phyloP scores from a whole-genome alignment of 2,329 filamentous ascomycete genomes.

The Aspergillus tubingensis region DNA sequence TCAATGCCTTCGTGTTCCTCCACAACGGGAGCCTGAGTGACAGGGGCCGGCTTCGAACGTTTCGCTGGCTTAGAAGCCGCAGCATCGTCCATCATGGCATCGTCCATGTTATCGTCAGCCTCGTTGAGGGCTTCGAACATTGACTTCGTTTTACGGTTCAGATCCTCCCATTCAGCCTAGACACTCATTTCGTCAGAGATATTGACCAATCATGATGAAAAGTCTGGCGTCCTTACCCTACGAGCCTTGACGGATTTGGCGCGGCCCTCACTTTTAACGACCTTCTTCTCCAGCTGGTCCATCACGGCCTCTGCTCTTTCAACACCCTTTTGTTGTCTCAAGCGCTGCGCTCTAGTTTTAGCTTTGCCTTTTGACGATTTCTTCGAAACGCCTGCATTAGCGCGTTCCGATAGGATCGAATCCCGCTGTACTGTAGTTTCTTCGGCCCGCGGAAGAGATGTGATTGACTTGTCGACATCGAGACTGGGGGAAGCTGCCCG shows the following conservation, averaged over 20 bases:
- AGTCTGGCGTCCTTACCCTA: slow-evolving; percentile 35
- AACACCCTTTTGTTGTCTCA: slow-evolving; percentile 56
- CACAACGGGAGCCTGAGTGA: slow-evolving; percentile 21
- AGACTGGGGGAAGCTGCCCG: slow-evolving; percentile 58
- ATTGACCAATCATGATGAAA: not conserved
- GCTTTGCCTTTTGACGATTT: slow-evolving; percentile 52
- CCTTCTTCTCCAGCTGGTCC: slow-evolving; percentile 59
- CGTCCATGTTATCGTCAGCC: slow-evolving; percentile 41
- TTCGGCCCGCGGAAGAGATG: slow-evolving; percentile 43
- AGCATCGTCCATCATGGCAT: slow-evolving; percentile 36
- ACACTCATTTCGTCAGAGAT: slow-evolving; percentile 19
- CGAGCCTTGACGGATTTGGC: slow-evolving; percentile 53
- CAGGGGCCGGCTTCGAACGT: slow-evolving; percentile 18
- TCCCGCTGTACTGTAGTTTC: slow-evolving; percentile 42
- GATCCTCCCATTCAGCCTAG: slow-evolving; percentile 45
- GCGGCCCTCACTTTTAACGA: slow-evolving; percentile 53
- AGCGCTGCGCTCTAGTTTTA: slow-evolving; percentile 54
- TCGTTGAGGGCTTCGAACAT: slow-evolving; percentile 45
- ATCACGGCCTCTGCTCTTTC: slow-evolving; percentile 57
- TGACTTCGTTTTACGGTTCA: slow-evolving; percentile 36
- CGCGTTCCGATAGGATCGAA: slow-evolving; percentile 53
- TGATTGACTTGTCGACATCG: slow-evolving; percentile 54
- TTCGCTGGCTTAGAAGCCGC: slow-evolving; percentile 23
- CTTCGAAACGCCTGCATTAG: slow-evolving; percentile 55
- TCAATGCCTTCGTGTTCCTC: slow-evolving; percentile 34